Base-by-base conservation (phyloP, 2,329 filamentous ascomycete species). In the Trichoderma sp. region DNA sequence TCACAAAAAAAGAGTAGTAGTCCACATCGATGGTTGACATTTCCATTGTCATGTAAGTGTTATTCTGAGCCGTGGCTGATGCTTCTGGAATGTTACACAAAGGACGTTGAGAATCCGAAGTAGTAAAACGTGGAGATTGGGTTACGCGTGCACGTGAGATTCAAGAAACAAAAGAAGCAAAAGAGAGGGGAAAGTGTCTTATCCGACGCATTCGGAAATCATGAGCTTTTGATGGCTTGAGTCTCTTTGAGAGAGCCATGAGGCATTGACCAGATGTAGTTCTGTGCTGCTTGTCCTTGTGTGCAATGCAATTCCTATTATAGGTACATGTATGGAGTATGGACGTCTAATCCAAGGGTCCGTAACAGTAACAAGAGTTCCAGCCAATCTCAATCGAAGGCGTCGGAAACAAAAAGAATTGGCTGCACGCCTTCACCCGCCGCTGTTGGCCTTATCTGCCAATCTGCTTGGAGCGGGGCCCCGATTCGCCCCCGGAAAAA, bases 401-500 rank as follows among this genome's bases (percentile, higher is more conserved):
- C 29, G 29, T 29, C 59, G 60, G 60, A 73, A 73, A 18, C 69
- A 65, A 73, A 71, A 62, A 63, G 68, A 71, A 71, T 33, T 24
- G 45, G 18, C 4, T 50, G 45, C 45, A 12, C 41, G 59, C 29
- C 27, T 63, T 63, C n/a, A 63, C 60, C 12, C 11, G 64, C 24
- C 64, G 53, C 53, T 35, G 18, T 62, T 27, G 33, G 38, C 56
- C 45, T 63, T 75, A 64, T 65, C 45, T 16, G n/a, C 45, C 53
- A 69, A 64, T 65, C 45, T 16, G 33, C 35, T 18, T n/a, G 38
- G 33, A 50, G 74, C 74, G 71, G 71, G 71, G 71, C 56, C 62
- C 56, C 38, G 56, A 53, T 66, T 68, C 56, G 63, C 45, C 41
- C 41, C 76, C 77, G 77, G 77, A 78, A 78, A 78, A 78, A 78